Evolutionary conservation across 139 green algal genomes (phyloP), one percentile per base, ranked within the genome.

Genomic region (Volvox reticuliferus): DNA sequence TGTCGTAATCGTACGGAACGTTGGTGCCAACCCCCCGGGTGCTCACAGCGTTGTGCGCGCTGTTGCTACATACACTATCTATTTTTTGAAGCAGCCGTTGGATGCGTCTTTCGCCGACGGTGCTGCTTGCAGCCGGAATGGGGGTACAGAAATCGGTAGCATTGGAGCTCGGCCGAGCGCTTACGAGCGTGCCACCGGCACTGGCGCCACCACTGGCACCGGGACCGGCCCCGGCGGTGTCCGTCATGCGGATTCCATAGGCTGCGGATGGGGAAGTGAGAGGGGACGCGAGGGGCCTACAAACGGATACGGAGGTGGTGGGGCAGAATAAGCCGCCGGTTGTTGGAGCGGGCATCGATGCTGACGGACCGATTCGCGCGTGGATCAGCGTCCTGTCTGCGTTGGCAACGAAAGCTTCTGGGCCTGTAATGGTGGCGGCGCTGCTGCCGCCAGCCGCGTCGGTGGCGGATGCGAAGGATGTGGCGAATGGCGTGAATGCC

Each of bases 11-110:
- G 68, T 32, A 13, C 36, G 32, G 68, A 26, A 21, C 32, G 37
- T 55, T 71, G 69, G 20, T n/a, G 37, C 84, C 62, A n/a, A 12
- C 17, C 5, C 1, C 22, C 28, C 0, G 6, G 71, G 20, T 30
- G 71, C 21, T n/a, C 21, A 1, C 12, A 26, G 68, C 68, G 68
- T 22, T n/a, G 68, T 14, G 22, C 22, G 14, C 68, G 68, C 21
- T 65, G 73, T n/a, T 37, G 76, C 50, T 85, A 63, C 87, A 91
- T 24, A 91, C 76, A 77, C 87, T 91, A 62, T 91, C 87, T 9
- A 91, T 86, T 35, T 86, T 86, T 9, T 69, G 33, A 26, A 91
- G 76, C 24, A 91, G 76, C 24, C 87, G 87, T 55, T 91, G 76
- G 32, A 91, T 91, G 55, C 76, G 55, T 2, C 76, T 61, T 28